Conservation (phyloP, 768 basidiomycete genomes). For the Calocera cornea region DNA sequence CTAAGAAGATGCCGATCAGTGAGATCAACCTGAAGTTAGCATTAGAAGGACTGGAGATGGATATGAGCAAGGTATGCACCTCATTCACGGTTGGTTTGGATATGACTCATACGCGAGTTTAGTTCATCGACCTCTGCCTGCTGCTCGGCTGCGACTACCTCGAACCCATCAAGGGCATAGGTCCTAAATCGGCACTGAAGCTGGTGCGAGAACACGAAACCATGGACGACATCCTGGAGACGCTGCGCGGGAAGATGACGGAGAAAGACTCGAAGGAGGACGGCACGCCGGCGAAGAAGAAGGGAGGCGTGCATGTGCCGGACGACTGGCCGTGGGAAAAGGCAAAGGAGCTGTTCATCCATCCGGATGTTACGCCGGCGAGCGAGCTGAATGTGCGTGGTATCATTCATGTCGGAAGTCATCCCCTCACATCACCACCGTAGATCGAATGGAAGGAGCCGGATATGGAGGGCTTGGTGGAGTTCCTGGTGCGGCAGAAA, state of each 20-base stretch:
- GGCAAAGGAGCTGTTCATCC: slow-evolving; percentile 78
- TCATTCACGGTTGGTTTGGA: background rate
- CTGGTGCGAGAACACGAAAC: slow-evolving; percentile 69
- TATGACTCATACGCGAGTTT: background rate
- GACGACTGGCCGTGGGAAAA: slow-evolving; percentile 97
- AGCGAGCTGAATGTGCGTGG: slow-evolving; percentile 63
- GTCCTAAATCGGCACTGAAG: slow-evolving; percentile 91
- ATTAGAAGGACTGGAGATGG: slow-evolving; percentile 80
- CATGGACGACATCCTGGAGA: slow-evolving; percentile 58
- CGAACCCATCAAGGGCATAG: slow-evolving; percentile 94
- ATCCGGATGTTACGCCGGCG: slow-evolving; percentile 80
- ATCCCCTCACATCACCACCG: background rate
- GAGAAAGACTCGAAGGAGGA: slow-evolving; percentile 25
- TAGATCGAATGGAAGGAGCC: slow-evolving; percentile 92
- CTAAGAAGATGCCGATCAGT: slow-evolving; percentile 90
- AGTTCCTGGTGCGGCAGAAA: slow-evolving; percentile 88
- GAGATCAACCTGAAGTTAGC: slow-evolving; percentile 76
- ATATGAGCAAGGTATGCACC: slow-evolving; percentile 62
- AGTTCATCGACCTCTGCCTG: slow-evolving; percentile 96
- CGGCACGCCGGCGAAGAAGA: slow-evolving; percentile 36
- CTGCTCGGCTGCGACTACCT: slow-evolving; percentile 96
- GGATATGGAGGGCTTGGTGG: slow-evolving; percentile 81
- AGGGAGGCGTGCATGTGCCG: slow-evolving; percentile 66
- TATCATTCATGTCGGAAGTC: background rate
- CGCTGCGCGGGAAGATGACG: slow-evolving; percentile 61